Conservation (phyloP, 768 basidiomycete genomes). For the Mycena crocata region DNA sequence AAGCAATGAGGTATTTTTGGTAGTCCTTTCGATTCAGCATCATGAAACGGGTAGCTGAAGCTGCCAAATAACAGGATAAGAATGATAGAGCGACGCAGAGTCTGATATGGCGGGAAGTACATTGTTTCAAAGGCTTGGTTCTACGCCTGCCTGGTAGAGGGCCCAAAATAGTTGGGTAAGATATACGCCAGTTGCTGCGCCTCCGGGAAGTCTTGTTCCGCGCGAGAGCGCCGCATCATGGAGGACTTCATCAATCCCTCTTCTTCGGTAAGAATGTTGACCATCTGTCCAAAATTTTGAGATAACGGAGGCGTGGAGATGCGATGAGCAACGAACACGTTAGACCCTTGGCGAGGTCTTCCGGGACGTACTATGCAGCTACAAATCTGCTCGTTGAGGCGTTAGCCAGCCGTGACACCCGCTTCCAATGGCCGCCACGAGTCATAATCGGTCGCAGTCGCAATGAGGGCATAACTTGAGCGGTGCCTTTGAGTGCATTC, state of each 20-base stretch:
- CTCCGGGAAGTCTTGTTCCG: constrained; percentile 58
- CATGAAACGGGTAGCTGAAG: too few species aligned
- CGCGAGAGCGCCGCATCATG: constrained; percentile 71
- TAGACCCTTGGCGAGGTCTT: constrained; percentile 54
- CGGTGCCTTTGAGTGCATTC: neutral
- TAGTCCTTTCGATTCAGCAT: too few species aligned
- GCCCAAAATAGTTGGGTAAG: constrained; percentile 79
- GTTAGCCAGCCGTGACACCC: constrained; percentile 89
- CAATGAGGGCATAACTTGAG: constrained; percentile 89
- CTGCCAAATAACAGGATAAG: too few species aligned
- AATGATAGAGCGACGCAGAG: too few species aligned
- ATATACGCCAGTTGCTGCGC: constrained; percentile 73
- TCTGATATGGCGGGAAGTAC: too few species aligned
- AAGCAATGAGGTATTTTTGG: too few species aligned
- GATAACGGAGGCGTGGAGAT: neutral
- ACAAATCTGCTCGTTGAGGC: constrained; percentile 86
- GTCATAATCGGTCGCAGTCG: constrained; percentile 94
- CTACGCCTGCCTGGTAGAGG: constrained; percentile 4
- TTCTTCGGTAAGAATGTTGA: constrained; percentile 69
- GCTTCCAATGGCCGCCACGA: constrained; percentile 87
- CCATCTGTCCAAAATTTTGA: neutral
- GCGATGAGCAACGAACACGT: constrained; percentile 1
- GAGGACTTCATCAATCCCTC: constrained; percentile 85
- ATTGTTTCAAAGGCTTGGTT: neutral
- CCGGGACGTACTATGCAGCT: constrained; percentile 73